A percentile compares a stretch with the other conserved stretches of the same genome.
phyloP scores from a whole-genome alignment of 176 grass and related monocot species.

The Carex kokanica region DNA sequence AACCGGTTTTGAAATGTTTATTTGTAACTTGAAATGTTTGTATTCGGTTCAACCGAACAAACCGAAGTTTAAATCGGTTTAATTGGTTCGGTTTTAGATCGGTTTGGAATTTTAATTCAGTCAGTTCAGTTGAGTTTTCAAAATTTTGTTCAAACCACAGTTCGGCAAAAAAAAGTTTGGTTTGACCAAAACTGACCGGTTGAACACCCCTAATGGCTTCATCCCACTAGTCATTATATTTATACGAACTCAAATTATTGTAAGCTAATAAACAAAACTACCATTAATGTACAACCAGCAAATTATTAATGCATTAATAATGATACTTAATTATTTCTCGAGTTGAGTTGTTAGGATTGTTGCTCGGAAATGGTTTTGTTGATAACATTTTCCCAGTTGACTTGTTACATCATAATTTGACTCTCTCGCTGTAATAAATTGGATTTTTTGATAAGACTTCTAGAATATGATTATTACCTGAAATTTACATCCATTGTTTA shows the following conservation, averaged over 20 bases:
- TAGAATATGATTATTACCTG: neutral
- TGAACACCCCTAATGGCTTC: no score
- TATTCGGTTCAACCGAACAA: no score
- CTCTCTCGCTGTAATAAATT: neutral
- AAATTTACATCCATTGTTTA: neutral
- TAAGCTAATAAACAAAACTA: neutral
- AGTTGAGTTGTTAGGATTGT: neutral
- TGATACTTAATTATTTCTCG: neutral
- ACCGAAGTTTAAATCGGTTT: no score
- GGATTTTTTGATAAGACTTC: neutral
- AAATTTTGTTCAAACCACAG: no score
- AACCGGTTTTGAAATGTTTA: no score
- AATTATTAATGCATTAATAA: neutral
- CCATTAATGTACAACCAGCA: neutral
- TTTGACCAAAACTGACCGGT: no score
- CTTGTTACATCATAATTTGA: conserved; percentile 10
- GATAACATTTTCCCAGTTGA: neutral
- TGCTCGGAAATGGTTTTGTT: neutral
- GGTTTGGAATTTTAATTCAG: no score
- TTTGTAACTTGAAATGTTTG: no score
- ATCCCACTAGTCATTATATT: conserved; percentile 3
- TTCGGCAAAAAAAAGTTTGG: no score
- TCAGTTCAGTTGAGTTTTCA: no score
- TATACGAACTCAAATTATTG: neutral
- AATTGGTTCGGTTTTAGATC: no score